Base-by-base conservation (phyloP, 306 rosid species). In the Malus fusca region DNA sequence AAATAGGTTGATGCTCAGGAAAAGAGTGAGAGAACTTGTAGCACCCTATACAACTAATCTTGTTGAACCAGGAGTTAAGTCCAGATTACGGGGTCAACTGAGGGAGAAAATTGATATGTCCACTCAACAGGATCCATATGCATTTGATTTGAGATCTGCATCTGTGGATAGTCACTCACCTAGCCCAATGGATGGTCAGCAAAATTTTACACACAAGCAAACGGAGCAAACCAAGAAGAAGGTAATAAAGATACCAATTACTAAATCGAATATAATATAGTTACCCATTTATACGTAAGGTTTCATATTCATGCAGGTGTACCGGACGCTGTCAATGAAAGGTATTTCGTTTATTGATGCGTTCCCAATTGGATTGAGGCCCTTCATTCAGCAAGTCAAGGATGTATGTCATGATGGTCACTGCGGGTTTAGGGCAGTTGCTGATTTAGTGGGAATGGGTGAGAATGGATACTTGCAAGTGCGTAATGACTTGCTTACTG, bases 401-500 rank as follows among this genome's bases (percentile, higher is more conserved):
- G 75, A 53, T 53, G 65, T 71, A 53, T 55, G 51, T 55, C 48
- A 55, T n/a, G 75, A 71, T 71, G 75, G 75, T 52, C 59, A 71
- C 42, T 71, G 65, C 5, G 75, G 75, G 75, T 71, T 71, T 71
- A 71, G 75, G 15, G 75, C 75, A 17, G 48, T 71, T 4, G 75
- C 75, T 31, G 65, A 55, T 71, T 71, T 71, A 55, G 64, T 71
- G 43, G 75, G 75, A 53, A 13, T 71, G 48, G 75, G 65, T 14
- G 75, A 21, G 65, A 71, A 71, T 31, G 75, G 65, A 3, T 71
- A 71, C 65, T 55, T 71, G 75, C 75, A 71, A 33, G 75, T 71
- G 48, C 46, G 66, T 25, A 71, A 71, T 71, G 75, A 71, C 66
- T 26, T 71, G 59, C 75, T 71, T 10, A 55, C 75, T 71, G 75